These are phyloP conservation scores for Rhodotorula glutinis DNA, from an alignment of 1,284 basidiomycete species.

Conservation along the genomic window DNA sequence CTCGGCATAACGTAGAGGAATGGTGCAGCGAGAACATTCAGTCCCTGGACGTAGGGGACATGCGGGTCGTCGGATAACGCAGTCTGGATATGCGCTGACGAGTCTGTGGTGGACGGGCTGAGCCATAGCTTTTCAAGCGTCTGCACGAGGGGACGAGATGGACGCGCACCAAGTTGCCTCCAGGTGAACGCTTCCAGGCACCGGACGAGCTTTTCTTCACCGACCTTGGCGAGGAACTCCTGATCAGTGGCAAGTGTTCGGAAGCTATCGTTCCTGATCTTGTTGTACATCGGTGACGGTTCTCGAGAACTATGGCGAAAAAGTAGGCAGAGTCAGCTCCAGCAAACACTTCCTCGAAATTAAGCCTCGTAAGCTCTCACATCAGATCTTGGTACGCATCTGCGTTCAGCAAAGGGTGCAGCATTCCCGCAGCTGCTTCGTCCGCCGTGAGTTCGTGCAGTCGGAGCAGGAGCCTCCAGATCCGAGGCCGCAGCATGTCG, in stretches of 20 bases:
- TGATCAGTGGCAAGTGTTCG: slow-evolving; percentile 92
- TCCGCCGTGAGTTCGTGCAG: slow-evolving; percentile 49
- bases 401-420: slow-evolving; percentile 62
- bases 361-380: no score
- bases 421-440: no score
- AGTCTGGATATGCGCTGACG: no score
- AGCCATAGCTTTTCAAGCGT: no score
- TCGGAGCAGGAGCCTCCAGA: slow-evolving; percentile 88
- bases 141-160: no score
- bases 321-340: background rate
- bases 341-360: background rate
- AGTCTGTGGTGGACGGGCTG: no score
- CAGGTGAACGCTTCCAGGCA: slow-evolving; percentile 95
- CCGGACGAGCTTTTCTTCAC: slow-evolving; percentile 93
- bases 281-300: slow-evolving; percentile 38
- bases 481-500: slow-evolving; percentile 48
- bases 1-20: slow-evolving; percentile 95
- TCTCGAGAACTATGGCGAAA: slow-evolving; percentile 18
- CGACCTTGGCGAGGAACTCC: slow-evolving; percentile 89
- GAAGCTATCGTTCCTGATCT: slow-evolving; percentile 57
- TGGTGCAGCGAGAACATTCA: slow-evolving; percentile 93
- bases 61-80: slow-evolving; percentile 1
- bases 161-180: slow-evolving; percentile 71
- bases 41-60: slow-evolving; percentile 32
- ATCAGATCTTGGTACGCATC: slow-evolving; percentile 78